Evolutionary conservation across 768 basidiomycete species (phyloP).

Genomic region (Pisolithus albus): DNA sequence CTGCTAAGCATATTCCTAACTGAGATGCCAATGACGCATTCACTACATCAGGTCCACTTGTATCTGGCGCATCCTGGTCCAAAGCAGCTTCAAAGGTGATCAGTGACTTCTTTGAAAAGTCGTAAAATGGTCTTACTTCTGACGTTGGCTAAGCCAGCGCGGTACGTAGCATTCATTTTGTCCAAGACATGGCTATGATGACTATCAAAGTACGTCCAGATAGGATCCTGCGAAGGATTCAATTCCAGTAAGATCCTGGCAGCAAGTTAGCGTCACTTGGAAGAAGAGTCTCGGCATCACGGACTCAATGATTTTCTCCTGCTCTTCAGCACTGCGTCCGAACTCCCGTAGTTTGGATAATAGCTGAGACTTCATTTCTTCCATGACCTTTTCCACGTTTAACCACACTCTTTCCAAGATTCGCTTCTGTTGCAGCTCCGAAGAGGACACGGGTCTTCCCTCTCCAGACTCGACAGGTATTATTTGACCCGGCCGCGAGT

Average conservation of each 20-base stretch:
- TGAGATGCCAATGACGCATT: slow-evolving; percentile 45
- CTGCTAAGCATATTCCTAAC: slow-evolving; percentile 51
- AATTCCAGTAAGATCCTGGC: slow-evolving; percentile 82
- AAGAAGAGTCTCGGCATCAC: slow-evolving; percentile 16
- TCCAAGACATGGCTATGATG: slow-evolving; percentile 85
- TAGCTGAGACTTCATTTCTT: slow-evolving; percentile 77
- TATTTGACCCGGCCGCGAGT: slow-evolving; percentile 82
- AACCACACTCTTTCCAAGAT: slow-evolving; percentile 96
- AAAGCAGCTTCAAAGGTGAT: slow-evolving; percentile 34
- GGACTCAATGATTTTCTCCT: slow-evolving; percentile 95
- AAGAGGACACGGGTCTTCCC: slow-evolving; percentile 38
- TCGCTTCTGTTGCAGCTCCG: slow-evolving; percentile 78
- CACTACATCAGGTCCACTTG: slow-evolving; percentile 31
- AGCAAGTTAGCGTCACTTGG: neutral
- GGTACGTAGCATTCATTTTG: slow-evolving; percentile 61
- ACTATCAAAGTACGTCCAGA: slow-evolving; percentile 93
- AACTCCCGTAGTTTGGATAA: slow-evolving; percentile 77
- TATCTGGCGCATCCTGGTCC: slow-evolving; percentile 35
- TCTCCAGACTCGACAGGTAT: slow-evolving; percentile 65
- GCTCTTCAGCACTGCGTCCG: slow-evolving; percentile 78
- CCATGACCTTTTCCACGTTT: slow-evolving; percentile 91
- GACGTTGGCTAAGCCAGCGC: slow-evolving; percentile 43
- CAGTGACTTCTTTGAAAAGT: slow-evolving; percentile 2
- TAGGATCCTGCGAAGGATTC: slow-evolving; percentile 79
- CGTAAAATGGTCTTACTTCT: slow-evolving; percentile 31